phyloP scores from a whole-genome alignment of 2,329 filamentous ascomycete species.

The Neofusicoccum kwambonambiense region DNA sequence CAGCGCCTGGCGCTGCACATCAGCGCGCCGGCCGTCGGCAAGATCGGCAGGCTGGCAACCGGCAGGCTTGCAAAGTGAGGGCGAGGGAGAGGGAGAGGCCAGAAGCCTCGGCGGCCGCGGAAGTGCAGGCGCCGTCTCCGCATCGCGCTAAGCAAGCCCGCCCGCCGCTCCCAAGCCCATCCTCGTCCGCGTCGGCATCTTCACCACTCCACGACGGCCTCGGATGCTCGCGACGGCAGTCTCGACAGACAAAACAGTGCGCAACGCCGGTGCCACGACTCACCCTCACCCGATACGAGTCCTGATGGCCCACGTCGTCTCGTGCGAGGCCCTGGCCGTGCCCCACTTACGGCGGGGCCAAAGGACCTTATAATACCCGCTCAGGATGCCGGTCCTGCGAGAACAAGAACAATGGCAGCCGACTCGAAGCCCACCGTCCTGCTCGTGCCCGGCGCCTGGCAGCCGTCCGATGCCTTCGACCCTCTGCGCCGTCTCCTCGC shows the following conservation, averaged over 20 bases:
- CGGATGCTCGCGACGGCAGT: not conserved
- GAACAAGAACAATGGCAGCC: not conserved
- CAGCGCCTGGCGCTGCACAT: not conserved
- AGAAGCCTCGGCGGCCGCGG: not conserved
- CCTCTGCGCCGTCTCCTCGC: not conserved
- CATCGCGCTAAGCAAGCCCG: not conserved
- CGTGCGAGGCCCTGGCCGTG: not conserved
- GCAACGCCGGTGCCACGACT: not conserved
- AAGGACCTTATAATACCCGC: not conserved
- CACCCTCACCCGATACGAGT: not conserved
- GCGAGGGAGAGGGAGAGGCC: too few species aligned
- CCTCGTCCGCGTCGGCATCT: not conserved
- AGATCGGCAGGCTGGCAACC: not conserved
- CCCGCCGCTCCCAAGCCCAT: not conserved
- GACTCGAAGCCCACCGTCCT: not conserved
- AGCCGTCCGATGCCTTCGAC: constrained; percentile 4
- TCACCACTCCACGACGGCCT: not conserved
- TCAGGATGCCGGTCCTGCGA: not conserved
- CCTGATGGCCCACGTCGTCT: not conserved
- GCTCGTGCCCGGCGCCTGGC: constrained; percentile 12
- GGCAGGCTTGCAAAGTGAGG: too few species aligned
- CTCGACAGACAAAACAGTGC: not conserved
- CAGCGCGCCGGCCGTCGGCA: not conserved
- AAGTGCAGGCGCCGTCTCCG: not conserved
- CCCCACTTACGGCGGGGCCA: not conserved